Base-by-base conservation (phyloP, 202 grass and related monocot species). In the Cymbopogon flexuosus region DNA sequence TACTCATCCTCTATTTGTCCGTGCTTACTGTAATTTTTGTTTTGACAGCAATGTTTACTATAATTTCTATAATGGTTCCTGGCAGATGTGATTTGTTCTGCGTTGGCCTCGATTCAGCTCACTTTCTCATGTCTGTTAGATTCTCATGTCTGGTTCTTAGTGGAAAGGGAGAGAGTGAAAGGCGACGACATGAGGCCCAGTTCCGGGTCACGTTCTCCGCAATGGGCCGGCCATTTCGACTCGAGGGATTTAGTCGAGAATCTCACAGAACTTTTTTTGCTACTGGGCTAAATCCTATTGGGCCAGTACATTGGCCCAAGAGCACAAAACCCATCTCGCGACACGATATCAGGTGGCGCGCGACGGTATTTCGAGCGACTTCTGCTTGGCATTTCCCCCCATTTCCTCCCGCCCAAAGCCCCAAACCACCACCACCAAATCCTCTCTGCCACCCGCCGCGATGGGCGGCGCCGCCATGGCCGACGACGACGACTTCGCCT, bases 401-500 rank as follows among this genome's bases (percentile, higher is more conserved):
- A 84, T 76, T 79, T 70, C 70, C 47, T 71, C 87, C 76, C 81
- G 77, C 76, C 74, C 64, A 51, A 27, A 73, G 15, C 40, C 76
- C 67, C 70, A 61, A 35, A 60, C 21, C 29, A 47, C 34, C 29
- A 47, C 34, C 69, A 4, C 63, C 3, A 23, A n/a, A 72, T 33
- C 67, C 40, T 40, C 52, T 30, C 6, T 24, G 22, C 8, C 15
- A 30, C 27, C 68, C 12, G 39, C 18, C n/a, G n/a, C 79, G 24
- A 56, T 24, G 71, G 85, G 34, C 33, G 66, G 37, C 60, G 36
- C 11, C 30, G 6, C 73, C 36, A 66, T 78, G 80, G 75, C 61
- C 43, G 75, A 65, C 27, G 64, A 64, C 58, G 83, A 65, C 79
- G 80, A 81, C 75, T 79, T 87, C 76, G 70, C 51, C 73, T 57